A percentile compares a stretch with the other conserved stretches of the same genome.
Evolutionary conservation across 139 green algal genomes (phyloP).

Genomic region (Auxenochlorella pyrenoidosa): DNA sequence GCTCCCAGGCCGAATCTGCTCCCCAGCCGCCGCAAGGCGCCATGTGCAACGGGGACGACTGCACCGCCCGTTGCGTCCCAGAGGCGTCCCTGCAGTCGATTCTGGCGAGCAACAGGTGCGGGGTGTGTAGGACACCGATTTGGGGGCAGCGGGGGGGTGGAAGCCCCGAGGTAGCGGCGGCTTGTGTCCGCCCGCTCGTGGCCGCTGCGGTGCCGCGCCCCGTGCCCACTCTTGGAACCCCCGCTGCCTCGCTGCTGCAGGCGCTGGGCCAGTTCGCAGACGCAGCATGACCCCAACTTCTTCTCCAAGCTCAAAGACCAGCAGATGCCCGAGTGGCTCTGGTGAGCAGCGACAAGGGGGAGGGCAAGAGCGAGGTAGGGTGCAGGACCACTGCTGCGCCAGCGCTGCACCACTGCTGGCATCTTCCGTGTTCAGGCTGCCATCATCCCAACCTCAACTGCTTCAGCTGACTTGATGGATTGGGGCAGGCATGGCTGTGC

Average conservation of each 20-base stretch:
- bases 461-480: not conserved
- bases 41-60: conserved; percentile 28
- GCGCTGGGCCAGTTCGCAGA: conserved; percentile 48
- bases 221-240: not conserved
- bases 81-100: conserved; percentile 26
- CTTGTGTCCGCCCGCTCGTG: not conserved
- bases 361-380: not conserved
- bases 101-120: conserved; percentile 17
- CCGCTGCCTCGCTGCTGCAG: conserved; percentile 1
- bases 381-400: not conserved
- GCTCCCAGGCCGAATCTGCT: too few species aligned
- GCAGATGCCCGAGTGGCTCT: conserved; percentile 82
- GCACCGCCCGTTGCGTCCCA: not conserved
- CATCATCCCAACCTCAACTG: too few species aligned
- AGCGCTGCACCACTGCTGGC: not conserved
- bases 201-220: not conserved
- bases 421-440: too few species aligned
- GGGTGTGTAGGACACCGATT: not conserved
- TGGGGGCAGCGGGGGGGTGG: not conserved
- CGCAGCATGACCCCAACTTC: conserved; percentile 51
- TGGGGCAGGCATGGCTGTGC: not conserved
- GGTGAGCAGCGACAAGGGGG: conserved; percentile 15
- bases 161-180: not conserved
- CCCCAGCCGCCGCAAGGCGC: too few species aligned
- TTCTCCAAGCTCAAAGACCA: conserved; percentile 55